Base-by-base conservation (phyloP, 2,329 filamentous ascomycete genomes). In the Colletotrichum magnum region DNA sequence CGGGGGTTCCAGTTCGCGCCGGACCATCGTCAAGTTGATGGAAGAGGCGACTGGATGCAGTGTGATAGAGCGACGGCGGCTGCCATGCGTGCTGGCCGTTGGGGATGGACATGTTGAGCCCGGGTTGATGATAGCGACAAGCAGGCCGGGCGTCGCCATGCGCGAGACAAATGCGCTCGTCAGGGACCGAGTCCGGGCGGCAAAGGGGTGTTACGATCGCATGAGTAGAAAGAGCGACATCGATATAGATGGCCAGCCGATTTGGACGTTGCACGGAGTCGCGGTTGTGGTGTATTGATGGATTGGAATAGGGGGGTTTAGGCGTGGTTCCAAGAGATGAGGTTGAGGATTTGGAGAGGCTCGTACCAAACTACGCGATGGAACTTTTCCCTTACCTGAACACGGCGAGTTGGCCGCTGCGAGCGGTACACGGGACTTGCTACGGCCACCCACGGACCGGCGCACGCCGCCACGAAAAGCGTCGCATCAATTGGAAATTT, bases 61-160 rank as follows among this genome's bases (percentile, higher is more conserved):
- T 77, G 71, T 86, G 81, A 76, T 84, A 81, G 71, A 83, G 78
- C 71, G 86, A 85, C 75, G 89, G 87, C 75, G 89, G 85, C 72
- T 86, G 86, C 91, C 91, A 93, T 85, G 82, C 78, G 74, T 87
- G 83, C 84, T 91, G 89, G 83, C 89, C 87, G 82, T 90, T 90
- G 81, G 86, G 83, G 83, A 90, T 84, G 80, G 90, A 90, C 90
- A 92, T 92, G 80, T 82, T 87, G 81, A 80, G 80, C 81, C 82
- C 81, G 77, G 79, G 79, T 79, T 81, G 84, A 82, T 85, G 84
- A 79, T 80, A 81, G 81, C 80, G 81, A 83, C 79, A 76, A 79
- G 79, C 74, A 78, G 81, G 79, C 81, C 82, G 79, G 39, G 78
- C 82, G 85, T 81, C 86, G 86, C 87, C 86, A 89, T 88, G 85